phyloP scores from a whole-genome alignment of 1,139 yeast genomes.

The Schwanniomyces etchellsii region DNA sequence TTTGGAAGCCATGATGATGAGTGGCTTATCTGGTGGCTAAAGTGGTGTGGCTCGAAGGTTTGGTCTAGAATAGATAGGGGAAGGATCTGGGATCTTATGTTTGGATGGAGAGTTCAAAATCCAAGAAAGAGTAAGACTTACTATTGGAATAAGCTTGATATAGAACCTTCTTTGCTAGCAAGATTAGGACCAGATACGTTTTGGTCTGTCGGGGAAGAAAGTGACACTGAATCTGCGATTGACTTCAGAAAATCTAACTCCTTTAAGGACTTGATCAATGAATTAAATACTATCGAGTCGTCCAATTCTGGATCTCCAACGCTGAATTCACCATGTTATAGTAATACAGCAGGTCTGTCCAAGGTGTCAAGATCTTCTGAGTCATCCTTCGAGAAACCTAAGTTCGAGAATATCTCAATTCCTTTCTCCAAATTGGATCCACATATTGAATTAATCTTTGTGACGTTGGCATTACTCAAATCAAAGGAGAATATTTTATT shows the following conservation, averaged over 20 bases:
- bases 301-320: constrained; percentile 8
- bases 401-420: constrained; percentile 16
- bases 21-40: constrained; percentile 94
- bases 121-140: constrained; percentile 26
- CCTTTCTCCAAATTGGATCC: constrained; percentile 71
- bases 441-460: constrained; percentile 71
- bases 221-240: constrained; percentile 7
- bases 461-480: constrained; percentile 73
- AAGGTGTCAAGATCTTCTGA: constrained; percentile 14
- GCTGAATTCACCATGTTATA: constrained; percentile 9
- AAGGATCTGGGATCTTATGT: constrained; percentile 78
- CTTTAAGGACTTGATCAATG: constrained; percentile 28
- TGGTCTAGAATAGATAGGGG: constrained; percentile 82
- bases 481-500: constrained; percentile 72
- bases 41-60: constrained; percentile 86
- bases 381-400: constrained; percentile 5
- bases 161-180: constrained; percentile 14
- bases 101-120: constrained; percentile 68
- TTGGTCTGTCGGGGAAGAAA: constrained; percentile 26
- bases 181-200: constrained; percentile 42
- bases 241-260: constrained; percentile 16
- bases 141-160: constrained; percentile 27
- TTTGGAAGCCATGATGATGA: constrained; percentile 69
- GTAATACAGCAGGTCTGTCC: constrained; percentile 8
- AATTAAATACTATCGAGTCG: constrained; percentile 13